Evolutionary conservation across 352 stramenopile species (phyloP).

Genomic region (Globisporangium sylvaticum): DNA sequence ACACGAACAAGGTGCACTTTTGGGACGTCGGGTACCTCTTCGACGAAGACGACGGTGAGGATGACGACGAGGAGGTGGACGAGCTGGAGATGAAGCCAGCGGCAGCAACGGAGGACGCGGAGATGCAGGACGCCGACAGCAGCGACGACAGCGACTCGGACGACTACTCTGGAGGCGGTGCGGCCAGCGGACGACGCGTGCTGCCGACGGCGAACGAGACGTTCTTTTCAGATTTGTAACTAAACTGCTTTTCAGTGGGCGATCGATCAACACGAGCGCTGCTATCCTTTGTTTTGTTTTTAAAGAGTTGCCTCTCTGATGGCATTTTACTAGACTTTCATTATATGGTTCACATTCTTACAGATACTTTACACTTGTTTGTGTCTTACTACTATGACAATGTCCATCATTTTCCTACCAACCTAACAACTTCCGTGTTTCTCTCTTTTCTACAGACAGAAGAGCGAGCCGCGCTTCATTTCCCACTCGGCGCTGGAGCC

Average conservation of each 20-base stretch:
- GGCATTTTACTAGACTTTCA: background rate
- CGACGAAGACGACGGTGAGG: conserved; percentile 82
- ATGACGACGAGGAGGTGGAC: conserved; percentile 48
- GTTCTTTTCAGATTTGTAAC: conserved; percentile 84
- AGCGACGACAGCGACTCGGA: conserved; percentile 61
- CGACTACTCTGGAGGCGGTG: conserved; percentile 7
- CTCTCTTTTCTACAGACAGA: conserved; percentile 3
- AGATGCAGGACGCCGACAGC: conserved; percentile 88
- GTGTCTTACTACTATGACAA: background rate
- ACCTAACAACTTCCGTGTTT: too few relatives aligned
- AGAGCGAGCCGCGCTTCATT: conserved; percentile 9
- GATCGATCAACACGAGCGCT: background rate
- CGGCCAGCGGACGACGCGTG: conserved; percentile 33
- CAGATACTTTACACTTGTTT: background rate
- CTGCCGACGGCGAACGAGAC: conserved; percentile 70
- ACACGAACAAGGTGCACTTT: conserved; percentile 94
- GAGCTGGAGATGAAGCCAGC: conserved; percentile 21
- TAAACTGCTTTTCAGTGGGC: background rate
- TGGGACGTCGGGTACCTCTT: conserved; percentile 94
- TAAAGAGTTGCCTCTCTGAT: background rate
- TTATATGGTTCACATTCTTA: background rate
- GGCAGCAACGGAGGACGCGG: conserved; percentile 33
- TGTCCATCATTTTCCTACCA: background rate
- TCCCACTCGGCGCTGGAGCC: conserved; percentile 9
- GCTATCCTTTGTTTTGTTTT: background rate